phyloP scores from a whole-genome alignment of 139 green algal species.

The Tetraselmis striata region DNA sequence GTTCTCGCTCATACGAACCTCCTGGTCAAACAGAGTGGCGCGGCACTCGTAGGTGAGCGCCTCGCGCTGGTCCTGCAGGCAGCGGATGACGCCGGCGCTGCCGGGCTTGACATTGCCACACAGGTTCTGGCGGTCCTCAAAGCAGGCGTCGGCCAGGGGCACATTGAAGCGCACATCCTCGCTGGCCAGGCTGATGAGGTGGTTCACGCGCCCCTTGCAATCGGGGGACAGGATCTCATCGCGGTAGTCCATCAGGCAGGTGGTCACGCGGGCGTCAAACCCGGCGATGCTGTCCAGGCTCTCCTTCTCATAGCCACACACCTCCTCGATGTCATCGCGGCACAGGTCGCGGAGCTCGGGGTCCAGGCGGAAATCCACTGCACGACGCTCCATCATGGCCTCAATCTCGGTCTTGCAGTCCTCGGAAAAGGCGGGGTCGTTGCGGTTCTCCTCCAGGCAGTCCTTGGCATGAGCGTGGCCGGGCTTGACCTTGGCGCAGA shows the following conservation, averaged over 20 bases:
- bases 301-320: constrained; percentile 39
- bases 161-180: constrained; percentile 82
- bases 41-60: constrained; percentile 56
- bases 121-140: constrained; percentile 48
- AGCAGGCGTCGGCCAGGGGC: constrained; percentile 61
- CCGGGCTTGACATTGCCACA: constrained; percentile 55
- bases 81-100: constrained; percentile 73
- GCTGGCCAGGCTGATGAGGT: constrained; percentile 39
- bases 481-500: constrained; percentile 55
- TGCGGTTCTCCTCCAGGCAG: constrained; percentile 65
- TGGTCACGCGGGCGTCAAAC: constrained; percentile 27
- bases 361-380: constrained; percentile 65
- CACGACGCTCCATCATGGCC: constrained; percentile 52
- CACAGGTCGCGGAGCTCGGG: constrained; percentile 42
- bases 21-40: constrained; percentile 66
- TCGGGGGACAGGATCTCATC: constrained; percentile 34
- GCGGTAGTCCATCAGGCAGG: constrained; percentile 29
- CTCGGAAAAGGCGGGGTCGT: constrained; percentile 41
- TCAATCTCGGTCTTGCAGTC: constrained; percentile 64
- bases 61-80: constrained; percentile 60
- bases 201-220: constrained; percentile 50
- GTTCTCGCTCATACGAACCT: constrained; percentile 59
- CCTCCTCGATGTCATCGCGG: constrained; percentile 38
- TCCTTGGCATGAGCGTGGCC: constrained; percentile 53
- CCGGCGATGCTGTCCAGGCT: constrained; percentile 17